phyloP scores from a whole-genome alignment of 1,139 yeast species.

The Candida freyschussii region DNA sequence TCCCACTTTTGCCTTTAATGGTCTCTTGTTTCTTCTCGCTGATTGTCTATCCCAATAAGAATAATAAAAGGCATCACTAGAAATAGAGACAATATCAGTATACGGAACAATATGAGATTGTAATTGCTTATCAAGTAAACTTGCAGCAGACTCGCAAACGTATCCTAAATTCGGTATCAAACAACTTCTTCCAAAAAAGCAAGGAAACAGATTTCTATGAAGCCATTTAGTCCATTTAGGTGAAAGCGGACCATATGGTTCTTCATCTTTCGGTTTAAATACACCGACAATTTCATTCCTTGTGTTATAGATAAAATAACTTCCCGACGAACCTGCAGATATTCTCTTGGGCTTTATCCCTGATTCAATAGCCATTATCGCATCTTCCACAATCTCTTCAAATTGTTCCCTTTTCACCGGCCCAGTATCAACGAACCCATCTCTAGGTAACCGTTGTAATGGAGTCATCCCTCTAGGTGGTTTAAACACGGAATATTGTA shows the following conservation, averaged over 20 bases:
- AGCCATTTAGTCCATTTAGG: slow-evolving; percentile 83
- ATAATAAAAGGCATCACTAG: slow-evolving; percentile 53
- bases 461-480: slow-evolving; percentile 31
- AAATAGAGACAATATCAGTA: slow-evolving; percentile 53
- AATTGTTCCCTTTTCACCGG: slow-evolving; percentile 32
- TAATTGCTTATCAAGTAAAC: slow-evolving; percentile 56
- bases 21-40: slow-evolving; percentile 21
- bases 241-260: slow-evolving; percentile 73
- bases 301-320: slow-evolving; percentile 51
- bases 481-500: slow-evolving; percentile 50
- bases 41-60: slow-evolving; percentile 43
- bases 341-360: slow-evolving; percentile 48
- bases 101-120: slow-evolving; percentile 59
- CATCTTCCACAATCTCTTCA: slow-evolving; percentile 35
- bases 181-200: slow-evolving; percentile 72
- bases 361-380: slow-evolving; percentile 39
- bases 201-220: slow-evolving; percentile 70
- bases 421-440: slow-evolving; percentile 31
- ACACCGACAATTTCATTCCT: slow-evolving; percentile 44
- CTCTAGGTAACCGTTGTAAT: slow-evolving; percentile 25
- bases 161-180: slow-evolving; percentile 71
- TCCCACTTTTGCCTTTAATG: slow-evolving; percentile 50
- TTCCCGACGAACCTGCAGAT: slow-evolving; percentile 66
- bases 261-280: slow-evolving; percentile 78
- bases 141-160: slow-evolving; percentile 69